Conservation (phyloP, 2,329 filamentous ascomycete species). For the Fusarium anguioides region DNA sequence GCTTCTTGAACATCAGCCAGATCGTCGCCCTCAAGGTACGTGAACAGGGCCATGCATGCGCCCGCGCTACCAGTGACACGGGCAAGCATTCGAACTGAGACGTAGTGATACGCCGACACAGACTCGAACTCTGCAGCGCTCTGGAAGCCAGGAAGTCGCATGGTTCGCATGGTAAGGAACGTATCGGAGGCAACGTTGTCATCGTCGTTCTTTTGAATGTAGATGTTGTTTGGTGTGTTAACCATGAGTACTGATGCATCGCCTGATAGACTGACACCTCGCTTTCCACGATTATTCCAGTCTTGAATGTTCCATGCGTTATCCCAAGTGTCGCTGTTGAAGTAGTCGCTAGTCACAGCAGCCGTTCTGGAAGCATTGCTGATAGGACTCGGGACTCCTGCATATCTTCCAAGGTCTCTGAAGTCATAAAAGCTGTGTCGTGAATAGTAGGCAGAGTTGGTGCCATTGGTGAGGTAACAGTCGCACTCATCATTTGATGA, state of each 20-base stretch:
- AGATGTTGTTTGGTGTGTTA: conserved; percentile 58
- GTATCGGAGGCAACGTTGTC: conserved; percentile 50
- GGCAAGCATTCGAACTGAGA: conserved; percentile 61
- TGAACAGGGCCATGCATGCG: conserved; percentile 65
- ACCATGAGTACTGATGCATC: conserved; percentile 51
- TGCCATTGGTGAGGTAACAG: conserved; percentile 62
- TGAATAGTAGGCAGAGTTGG: conserved; percentile 56
- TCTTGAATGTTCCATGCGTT: conserved; percentile 53
- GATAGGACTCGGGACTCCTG: conserved; percentile 50
- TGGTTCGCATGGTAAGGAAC: conserved; percentile 61
- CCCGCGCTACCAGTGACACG: conserved; percentile 60
- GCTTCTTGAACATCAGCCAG: conserved; percentile 60
- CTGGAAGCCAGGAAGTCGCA: conserved; percentile 57
- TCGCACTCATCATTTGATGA: conserved; percentile 52
- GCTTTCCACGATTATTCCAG: conserved; percentile 56
- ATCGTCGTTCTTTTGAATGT: conserved; percentile 58
- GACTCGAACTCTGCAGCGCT: conserved; percentile 62
- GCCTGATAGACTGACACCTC: conserved; percentile 41
- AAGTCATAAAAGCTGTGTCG: conserved; percentile 64
- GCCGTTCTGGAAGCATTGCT: conserved; percentile 44
- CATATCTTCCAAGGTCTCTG: conserved; percentile 55
- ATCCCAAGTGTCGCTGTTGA: conserved; percentile 51
- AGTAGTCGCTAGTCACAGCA: conserved; percentile 53
- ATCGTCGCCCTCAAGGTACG: conserved; percentile 55
- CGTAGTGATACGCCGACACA: conserved; percentile 43